Conservation (phyloP, 768 basidiomycete genomes). For the Rhizopogon sp. region DNA sequence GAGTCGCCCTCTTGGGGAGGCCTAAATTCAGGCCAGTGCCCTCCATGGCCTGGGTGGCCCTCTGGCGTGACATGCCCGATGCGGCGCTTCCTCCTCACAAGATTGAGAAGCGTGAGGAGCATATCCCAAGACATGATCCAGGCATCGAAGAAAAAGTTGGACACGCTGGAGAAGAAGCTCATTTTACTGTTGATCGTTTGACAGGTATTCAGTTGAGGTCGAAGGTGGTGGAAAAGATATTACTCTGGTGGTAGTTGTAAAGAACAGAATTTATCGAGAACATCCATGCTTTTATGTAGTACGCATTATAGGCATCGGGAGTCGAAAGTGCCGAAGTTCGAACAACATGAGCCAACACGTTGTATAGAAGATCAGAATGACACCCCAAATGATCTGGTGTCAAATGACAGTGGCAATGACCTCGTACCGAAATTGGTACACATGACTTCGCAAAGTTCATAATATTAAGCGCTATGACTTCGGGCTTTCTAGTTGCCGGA, state of each 20-base stretch:
- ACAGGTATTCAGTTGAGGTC: not conserved
- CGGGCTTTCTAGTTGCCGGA: too few relatives aligned
- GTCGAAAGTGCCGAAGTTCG: too few relatives aligned
- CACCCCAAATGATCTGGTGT: too few relatives aligned
- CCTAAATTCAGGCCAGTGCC: slow-evolving; percentile 66
- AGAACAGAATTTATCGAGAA: not conserved
- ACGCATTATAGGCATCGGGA: not conserved
- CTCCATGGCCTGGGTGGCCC: slow-evolving; percentile 54
- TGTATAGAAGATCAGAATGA: too few relatives aligned
- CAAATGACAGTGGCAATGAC: too few relatives aligned
- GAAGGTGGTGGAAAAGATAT: not conserved
- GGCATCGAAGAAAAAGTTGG: slow-evolving; percentile 6
- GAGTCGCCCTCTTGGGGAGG: slow-evolving; percentile 60
- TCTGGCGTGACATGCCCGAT: slow-evolving; percentile 52
- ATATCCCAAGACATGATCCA: slow-evolving; percentile 47
- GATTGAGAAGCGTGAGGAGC: slow-evolving; percentile 45
- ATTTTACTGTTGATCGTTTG: not conserved
- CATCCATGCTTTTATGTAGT: not conserved
- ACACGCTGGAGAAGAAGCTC: not conserved
- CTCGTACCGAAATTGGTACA: too few relatives aligned
- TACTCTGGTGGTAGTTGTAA: too few relatives aligned
- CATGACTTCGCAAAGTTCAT: too few relatives aligned
- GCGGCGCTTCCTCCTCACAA: slow-evolving; percentile 38
- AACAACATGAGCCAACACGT: too few relatives aligned
- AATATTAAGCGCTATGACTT: too few relatives aligned